A percentile compares a stretch with the other conserved stretches of the same genome.
Evolutionary conservation across 805 yeast genomes (phyloP).

Genomic region (Sugiyamaella lignohabitans): DNA sequence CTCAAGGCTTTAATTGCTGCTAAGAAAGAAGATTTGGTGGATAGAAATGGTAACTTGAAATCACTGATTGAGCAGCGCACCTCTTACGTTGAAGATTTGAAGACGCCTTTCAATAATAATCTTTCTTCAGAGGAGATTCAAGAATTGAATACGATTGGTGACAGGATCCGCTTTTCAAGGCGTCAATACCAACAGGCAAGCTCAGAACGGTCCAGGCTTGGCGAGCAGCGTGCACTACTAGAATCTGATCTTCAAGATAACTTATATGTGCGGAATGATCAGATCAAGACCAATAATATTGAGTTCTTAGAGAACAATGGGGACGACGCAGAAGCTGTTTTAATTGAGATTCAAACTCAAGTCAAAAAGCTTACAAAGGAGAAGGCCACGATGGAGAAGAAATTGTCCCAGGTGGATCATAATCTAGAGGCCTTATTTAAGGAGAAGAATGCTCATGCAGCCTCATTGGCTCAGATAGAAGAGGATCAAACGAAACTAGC

Average conservation of each 20-base stretch:
- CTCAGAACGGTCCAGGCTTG: conserved; percentile 27
- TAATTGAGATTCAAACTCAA: conserved; percentile 21
- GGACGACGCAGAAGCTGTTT: not conserved
- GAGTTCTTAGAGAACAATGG: conserved; percentile 9
- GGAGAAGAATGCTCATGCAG: conserved; percentile 33
- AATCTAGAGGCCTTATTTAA: conserved; percentile 14
- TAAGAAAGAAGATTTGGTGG: conserved; percentile 38
- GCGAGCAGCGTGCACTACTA: conserved; percentile 41
- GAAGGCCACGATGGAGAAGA: conserved; percentile 11
- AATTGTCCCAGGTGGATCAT: conserved; percentile 11
- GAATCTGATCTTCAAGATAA: conserved; percentile 56
- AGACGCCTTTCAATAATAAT: conserved; percentile 46
- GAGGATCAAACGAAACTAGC: conserved; percentile 50
- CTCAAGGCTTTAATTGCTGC: conserved; percentile 19
- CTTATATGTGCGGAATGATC: conserved; percentile 46
- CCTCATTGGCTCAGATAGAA: conserved; percentile 43
- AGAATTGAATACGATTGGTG: conserved; percentile 34
- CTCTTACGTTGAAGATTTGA: conserved; percentile 45
- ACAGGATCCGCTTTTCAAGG: conserved; percentile 26
- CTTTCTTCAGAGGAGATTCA: conserved; percentile 46
- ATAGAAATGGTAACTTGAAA: conserved; percentile 33
- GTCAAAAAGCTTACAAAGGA: conserved; percentile 27
- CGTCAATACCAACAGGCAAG: not conserved
- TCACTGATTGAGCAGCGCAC: conserved; percentile 38
- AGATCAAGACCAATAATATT: conserved; percentile 27